phyloP scores from a whole-genome alignment of 441 rosid genomes.

The Macaranga tanarius region DNA sequence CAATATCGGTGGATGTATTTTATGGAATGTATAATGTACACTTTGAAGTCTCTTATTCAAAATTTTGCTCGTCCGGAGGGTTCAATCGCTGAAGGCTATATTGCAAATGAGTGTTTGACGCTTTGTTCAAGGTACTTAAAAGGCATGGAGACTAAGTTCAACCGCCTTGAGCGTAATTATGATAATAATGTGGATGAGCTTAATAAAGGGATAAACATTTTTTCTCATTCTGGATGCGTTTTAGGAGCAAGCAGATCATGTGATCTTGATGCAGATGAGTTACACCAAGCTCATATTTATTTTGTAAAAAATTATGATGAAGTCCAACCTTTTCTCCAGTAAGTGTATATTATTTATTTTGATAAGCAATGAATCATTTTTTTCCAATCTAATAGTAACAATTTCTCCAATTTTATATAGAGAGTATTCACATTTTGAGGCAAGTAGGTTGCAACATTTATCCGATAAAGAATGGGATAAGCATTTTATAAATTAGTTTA shows the following conservation, averaged over 20 bases:
- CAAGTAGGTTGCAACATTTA: not conserved
- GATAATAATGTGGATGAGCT: not conserved
- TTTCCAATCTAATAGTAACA: no score
- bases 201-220: no score
- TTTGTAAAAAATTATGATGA: not conserved
- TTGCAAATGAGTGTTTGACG: not conserved
- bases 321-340: not conserved
- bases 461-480: not conserved
- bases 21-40: no score
- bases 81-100: not conserved
- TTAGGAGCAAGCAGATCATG: no score
- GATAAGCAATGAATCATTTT: no score
- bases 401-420: no score
- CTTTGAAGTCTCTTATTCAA: not conserved
- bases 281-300: not conserved
- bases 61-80: not conserved
- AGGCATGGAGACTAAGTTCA: not conserved
- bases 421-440: not conserved
- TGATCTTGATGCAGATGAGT: not conserved
- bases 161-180: not conserved
- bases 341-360: not conserved
- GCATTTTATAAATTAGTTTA: not conserved
- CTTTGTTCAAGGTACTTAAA: not conserved
- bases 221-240: no score
- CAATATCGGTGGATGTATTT: not conserved